Evolutionary conservation across 2,329 filamentous ascomycete species (phyloP).

Genomic region (Aspergillus aculeatus): DNA sequence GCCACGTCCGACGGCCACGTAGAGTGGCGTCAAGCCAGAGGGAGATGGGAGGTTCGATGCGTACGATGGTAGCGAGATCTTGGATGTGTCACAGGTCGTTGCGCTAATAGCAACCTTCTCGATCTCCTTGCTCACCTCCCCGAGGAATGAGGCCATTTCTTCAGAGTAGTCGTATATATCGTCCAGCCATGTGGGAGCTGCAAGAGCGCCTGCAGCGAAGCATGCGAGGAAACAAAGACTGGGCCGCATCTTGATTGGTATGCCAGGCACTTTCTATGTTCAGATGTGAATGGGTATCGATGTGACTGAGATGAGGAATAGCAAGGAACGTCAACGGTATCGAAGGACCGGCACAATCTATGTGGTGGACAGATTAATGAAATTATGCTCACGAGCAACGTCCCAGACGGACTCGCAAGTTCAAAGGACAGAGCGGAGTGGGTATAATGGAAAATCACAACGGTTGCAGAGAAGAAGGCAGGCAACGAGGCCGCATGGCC

Average conservation of each 20-base stretch:
- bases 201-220: constrained; percentile 33
- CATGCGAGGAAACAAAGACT: constrained; percentile 28
- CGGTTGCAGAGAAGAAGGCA: background rate
- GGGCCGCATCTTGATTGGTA: constrained; percentile 21
- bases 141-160: constrained; percentile 41
- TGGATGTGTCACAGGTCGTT: constrained; percentile 35
- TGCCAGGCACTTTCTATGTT: background rate
- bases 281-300: background rate
- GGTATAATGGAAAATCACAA: background rate
- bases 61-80: constrained; percentile 44
- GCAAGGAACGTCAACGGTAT: background rate
- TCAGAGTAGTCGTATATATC: constrained; percentile 41
- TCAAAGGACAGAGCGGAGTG: background rate
- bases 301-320: background rate
- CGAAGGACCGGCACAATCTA: background rate
- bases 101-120: constrained; percentile 20
- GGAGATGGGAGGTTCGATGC: constrained; percentile 61
- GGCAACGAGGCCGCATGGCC: background rate
- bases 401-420: background rate
- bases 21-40: constrained; percentile 63
- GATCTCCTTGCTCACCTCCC: constrained; percentile 42
- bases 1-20: constrained; percentile 83
- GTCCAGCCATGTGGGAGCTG: constrained; percentile 36
- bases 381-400: background rate
- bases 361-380: background rate